Conservation (phyloP, 352 stramenopile species). For the Globisporangium emineosum region DNA sequence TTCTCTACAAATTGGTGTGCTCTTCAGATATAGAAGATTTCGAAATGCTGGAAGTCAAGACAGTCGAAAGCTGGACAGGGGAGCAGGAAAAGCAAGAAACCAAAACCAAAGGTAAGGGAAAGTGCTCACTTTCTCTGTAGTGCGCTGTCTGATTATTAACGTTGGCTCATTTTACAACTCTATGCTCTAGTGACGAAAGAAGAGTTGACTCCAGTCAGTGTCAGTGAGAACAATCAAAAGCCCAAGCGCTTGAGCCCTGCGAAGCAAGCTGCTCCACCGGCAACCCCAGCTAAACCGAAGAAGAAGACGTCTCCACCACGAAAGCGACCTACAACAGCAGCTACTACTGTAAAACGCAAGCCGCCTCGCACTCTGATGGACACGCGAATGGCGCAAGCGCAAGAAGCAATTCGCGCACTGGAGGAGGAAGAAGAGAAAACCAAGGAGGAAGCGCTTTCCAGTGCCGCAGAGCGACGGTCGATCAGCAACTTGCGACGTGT, state of each 20-base stretch:
- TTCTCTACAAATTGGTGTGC: background rate
- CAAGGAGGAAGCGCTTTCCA: background rate
- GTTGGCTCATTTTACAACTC: background rate
- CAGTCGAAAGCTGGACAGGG: background rate
- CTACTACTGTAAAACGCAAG: slow-evolving; percentile 14
- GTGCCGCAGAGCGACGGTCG: background rate
- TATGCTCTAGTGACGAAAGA: background rate
- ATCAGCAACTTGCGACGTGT: slow-evolving; percentile 2
- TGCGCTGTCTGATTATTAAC: background rate
- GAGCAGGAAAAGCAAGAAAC: background rate
- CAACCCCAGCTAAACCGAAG: background rate
- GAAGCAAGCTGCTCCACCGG: background rate
- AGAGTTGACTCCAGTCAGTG: background rate
- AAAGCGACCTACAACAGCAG: background rate
- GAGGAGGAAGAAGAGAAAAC: slow-evolving; percentile 10
- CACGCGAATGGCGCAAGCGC: slow-evolving; percentile 15
- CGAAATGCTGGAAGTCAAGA: background rate
- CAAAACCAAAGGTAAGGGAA: background rate
- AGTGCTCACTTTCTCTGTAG: background rate
- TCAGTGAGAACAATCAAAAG: background rate
- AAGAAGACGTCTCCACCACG: background rate
- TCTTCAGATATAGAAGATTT: background rate
- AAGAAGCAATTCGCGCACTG: slow-evolving; percentile 9
- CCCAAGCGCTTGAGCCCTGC: background rate
- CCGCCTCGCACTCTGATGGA: slow-evolving; percentile 16